Evolutionary conservation across 1,139 yeast genomes (phyloP).

Genomic region (Scheffersomyces stambukii): DNA sequence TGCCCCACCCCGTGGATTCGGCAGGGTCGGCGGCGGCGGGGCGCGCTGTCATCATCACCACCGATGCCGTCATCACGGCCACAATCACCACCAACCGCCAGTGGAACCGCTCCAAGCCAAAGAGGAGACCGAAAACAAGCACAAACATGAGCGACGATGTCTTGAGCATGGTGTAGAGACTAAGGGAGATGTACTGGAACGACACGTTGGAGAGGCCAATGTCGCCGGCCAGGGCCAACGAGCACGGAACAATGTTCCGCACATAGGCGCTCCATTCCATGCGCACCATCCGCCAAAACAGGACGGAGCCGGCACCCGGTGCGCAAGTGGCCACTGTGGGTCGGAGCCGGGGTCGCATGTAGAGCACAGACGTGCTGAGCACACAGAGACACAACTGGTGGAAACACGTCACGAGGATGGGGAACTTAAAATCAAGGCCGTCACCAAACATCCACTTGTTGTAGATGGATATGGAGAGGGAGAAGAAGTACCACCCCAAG

Average conservation of each 20-base stretch:
- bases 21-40: conserved; percentile 16
- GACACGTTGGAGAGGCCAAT: conserved; percentile 90
- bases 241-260: conserved; percentile 72
- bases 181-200: conserved; percentile 69
- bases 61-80: conserved; percentile 73
- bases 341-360: conserved; percentile 44
- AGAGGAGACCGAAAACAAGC: conserved; percentile 75
- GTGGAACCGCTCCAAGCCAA: conserved; percentile 70
- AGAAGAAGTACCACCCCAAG: conserved; percentile 52
- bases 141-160: conserved; percentile 86
- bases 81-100: conserved; percentile 67
- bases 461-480: conserved; percentile 77
- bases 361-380: conserved; percentile 42
- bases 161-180: conserved; percentile 90
- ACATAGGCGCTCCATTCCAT: conserved; percentile 30
- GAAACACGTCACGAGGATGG: conserved; percentile 75
- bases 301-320: conserved; percentile 1
- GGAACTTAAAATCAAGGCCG: conserved; percentile 72
- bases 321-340: conserved; percentile 21
- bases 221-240: conserved; percentile 86
- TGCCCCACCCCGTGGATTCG: conserved; percentile 43
- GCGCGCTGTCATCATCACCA: conserved; percentile 73
- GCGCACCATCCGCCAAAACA: conserved; percentile 11
- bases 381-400: conserved; percentile 74
- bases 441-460: conserved; percentile 96